phyloP scores from a whole-genome alignment of 148 eudicot genomes.

The Chenopodium berlandieri region DNA sequence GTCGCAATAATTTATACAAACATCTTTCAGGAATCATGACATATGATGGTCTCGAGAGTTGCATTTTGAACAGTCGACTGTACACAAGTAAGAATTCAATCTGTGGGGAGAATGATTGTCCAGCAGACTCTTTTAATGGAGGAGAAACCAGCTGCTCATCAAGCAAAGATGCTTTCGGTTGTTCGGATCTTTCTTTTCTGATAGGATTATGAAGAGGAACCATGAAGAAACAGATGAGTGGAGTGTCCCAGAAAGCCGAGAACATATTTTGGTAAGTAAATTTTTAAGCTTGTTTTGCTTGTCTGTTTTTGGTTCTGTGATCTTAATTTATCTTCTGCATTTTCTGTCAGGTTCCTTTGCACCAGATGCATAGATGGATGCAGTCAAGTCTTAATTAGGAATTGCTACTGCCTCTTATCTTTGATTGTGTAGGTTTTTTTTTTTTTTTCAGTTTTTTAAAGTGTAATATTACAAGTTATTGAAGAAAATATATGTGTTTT shows the following conservation, averaged over 20 bases:
- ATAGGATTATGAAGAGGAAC: slow-evolving; percentile 52
- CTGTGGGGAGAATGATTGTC: slow-evolving; percentile 46
- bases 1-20: not conserved
- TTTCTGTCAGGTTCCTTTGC: no score
- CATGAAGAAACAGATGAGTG: slow-evolving; percentile 51
- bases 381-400: no score
- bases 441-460: no score
- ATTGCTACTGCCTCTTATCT: no score
- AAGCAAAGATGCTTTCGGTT: slow-evolving; percentile 41
- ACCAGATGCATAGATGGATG: no score
- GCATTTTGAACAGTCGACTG: slow-evolving; percentile 55
- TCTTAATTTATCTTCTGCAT: no score
- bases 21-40: slow-evolving; percentile 67
- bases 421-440: no score
- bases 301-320: no score
- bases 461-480: no score
- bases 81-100: slow-evolving; percentile 45
- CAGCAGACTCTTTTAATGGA: slow-evolving; percentile 51
- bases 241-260: slow-evolving; percentile 48
- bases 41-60: slow-evolving; percentile 85
- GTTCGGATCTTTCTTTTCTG: slow-evolving; percentile 59
- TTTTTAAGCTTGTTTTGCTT: no score
- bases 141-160: slow-evolving; percentile 80
- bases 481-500: no score
- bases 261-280: slow-evolving; percentile 14